Evolutionary conservation across 805 yeast species (phyloP).

Genomic region (Lipomyces spencermartinsiae): DNA sequence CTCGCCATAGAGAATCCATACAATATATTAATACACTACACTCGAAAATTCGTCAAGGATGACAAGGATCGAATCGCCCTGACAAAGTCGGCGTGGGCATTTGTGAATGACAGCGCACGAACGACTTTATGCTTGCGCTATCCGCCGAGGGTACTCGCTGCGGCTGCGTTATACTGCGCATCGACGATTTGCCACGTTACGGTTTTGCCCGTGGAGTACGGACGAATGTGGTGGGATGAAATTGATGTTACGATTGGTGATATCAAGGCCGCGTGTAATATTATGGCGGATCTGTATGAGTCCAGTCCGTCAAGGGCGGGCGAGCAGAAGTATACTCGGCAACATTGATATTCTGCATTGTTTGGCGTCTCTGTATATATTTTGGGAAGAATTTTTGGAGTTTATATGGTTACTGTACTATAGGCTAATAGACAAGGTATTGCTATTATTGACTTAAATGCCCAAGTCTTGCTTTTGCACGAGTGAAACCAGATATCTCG

Average conservation of each 20-base stretch:
- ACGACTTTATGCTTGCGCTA: constrained; percentile 46
- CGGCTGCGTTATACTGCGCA: constrained; percentile 49
- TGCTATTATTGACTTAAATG: neutral
- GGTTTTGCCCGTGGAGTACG: constrained; percentile 16
- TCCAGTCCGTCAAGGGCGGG: constrained; percentile 17
- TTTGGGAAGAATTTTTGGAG: constrained; percentile 9
- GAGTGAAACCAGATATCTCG: no score
- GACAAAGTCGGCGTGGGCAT: constrained; percentile 47
- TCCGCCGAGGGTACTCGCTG: constrained; percentile 47
- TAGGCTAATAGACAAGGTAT: neutral
- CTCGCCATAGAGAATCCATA: constrained; percentile 46
- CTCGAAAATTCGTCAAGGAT: constrained; percentile 33
- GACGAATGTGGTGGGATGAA: constrained; percentile 32
- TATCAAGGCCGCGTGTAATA: constrained; percentile 36
- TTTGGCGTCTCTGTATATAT: neutral
- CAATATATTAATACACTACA: constrained; percentile 33
- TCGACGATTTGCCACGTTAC: constrained; percentile 26
- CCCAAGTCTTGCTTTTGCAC: no score
- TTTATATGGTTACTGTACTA: neutral
- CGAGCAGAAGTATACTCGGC: constrained; percentile 28
- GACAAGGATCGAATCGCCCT: constrained; percentile 38
- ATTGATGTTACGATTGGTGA: constrained; percentile 32
- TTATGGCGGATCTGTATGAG: constrained; percentile 40
- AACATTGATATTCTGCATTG: neutral
- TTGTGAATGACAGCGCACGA: constrained; percentile 50